Evolutionary conservation across 1,139 yeast species (phyloP).

Genomic region (Yamadazyma sp.): DNA sequence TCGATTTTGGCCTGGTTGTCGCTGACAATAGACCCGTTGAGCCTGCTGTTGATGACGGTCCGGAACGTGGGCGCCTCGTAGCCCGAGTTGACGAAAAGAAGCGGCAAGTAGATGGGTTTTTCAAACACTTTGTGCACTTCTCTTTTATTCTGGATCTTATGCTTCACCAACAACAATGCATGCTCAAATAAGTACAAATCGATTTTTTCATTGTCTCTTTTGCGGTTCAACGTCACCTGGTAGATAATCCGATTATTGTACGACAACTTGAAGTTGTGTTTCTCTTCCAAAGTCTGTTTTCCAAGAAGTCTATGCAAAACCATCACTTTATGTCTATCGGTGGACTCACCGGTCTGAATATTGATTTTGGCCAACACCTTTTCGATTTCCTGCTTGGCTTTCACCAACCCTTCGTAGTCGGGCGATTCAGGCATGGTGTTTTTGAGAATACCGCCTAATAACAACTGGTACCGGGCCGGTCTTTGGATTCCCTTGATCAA

Average conservation of each 20-base stretch:
- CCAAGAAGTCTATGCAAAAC: conserved; percentile 78
- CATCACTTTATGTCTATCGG: conserved; percentile 88
- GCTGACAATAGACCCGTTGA: conserved; percentile 40
- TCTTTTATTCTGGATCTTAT: conserved; percentile 83
- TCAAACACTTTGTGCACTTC: conserved; percentile 92
- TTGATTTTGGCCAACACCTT: conserved; percentile 80
- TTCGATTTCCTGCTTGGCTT: conserved; percentile 75
- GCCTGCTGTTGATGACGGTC: conserved; percentile 39
- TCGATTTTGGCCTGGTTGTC: conserved; percentile 35
- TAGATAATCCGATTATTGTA: conserved; percentile 81
- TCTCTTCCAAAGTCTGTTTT: conserved; percentile 72
- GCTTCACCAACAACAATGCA: conserved; percentile 80
- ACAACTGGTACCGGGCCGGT: conserved; percentile 89
- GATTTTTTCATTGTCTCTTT: conserved; percentile 75
- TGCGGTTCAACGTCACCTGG: conserved; percentile 68
- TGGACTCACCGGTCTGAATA: conserved; percentile 89
- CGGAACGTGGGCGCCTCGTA: conserved; percentile 72
- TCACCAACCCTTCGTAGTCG: conserved; percentile 68
- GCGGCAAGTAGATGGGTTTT: conserved; percentile 87
- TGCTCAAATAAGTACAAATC: conserved; percentile 88
- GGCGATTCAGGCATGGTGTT: conserved; percentile 73
- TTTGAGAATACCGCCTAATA: conserved; percentile 80
- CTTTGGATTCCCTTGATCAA: conserved; percentile 94
- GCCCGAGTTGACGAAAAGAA: conserved; percentile 72
- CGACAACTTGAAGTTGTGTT: conserved; percentile 63